Percentiles rank a stretch among this genome's conserved stretches.
Conservation (phyloP, 345 rosid species). For the Psidium guajava region DNA sequence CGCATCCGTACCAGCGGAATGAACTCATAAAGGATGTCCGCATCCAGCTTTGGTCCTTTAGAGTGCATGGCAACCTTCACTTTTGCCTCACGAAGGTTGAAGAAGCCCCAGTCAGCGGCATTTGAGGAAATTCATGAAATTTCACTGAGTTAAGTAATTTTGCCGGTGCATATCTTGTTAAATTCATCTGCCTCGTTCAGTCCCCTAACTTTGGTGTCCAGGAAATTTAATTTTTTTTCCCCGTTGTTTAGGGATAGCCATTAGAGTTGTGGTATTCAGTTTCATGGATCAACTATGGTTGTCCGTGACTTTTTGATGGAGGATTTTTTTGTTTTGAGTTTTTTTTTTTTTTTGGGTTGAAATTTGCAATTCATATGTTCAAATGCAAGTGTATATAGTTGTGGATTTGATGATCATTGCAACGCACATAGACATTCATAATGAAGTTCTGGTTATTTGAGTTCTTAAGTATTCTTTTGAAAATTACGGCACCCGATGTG, state of each 20-base stretch:
- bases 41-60: background rate
- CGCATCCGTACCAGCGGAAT: background rate
- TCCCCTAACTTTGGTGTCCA: too few species aligned
- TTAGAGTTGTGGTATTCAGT: background rate
- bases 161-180: too few species aligned
- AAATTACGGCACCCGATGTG: too few species aligned
- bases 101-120: background rate
- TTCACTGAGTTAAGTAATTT: background rate
- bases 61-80: background rate
- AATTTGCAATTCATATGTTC: too few species aligned
- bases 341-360: too few species aligned
- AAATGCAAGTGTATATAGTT: background rate
- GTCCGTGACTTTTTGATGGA: background rate
- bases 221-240: rapidly evolving
- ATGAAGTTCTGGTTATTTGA: too few species aligned
- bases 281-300: background rate
- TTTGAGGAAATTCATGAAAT: background rate
- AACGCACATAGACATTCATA: too few species aligned
- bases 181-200: too few species aligned
- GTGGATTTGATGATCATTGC: too few species aligned
- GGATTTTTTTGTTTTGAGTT: background rate
- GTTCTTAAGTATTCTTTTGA: too few species aligned
- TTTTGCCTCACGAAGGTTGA: background rate
- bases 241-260: background rate
- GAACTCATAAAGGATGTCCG: background rate